phyloP scores from a whole-genome alignment of 805 yeast species.

The Lachancea dasiensis region DNA sequence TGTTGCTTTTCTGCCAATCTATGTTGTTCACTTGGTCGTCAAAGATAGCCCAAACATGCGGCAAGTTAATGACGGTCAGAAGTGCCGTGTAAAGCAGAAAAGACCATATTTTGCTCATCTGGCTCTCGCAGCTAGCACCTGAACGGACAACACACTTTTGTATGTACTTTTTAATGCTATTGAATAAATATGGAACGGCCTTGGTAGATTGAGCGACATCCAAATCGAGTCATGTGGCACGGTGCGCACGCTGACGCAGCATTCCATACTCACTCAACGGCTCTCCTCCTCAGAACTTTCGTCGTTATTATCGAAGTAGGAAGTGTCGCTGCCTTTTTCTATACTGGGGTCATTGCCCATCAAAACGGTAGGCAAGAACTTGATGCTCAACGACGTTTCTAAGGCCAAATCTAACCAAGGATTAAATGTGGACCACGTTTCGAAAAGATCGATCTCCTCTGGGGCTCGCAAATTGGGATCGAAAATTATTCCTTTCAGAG shows the following conservation, averaged over 20 bases:
- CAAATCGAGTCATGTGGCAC: too few species aligned
- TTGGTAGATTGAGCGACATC: too few species aligned
- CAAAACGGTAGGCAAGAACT: conserved; percentile 30
- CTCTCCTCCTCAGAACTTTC: too few species aligned
- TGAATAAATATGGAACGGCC: too few species aligned
- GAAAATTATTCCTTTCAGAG: conserved; percentile 19
- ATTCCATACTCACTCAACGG: too few species aligned
- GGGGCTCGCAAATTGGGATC: conserved; percentile 16
- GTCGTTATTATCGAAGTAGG: too few species aligned
- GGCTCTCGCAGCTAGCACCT: too few species aligned
- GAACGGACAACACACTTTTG: too few species aligned
- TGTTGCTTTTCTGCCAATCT: conserved; percentile 49
- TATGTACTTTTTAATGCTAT: too few species aligned
- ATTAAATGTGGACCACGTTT: conserved; percentile 30
- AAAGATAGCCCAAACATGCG: conserved; percentile 29
- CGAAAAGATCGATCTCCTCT: conserved; percentile 25
- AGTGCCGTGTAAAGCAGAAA: not conserved
- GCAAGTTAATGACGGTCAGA: not conserved
- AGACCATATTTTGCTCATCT: not conserved
- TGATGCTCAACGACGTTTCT: conserved; percentile 32
- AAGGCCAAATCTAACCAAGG: conserved; percentile 34
- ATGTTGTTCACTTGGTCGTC: conserved; percentile 48
- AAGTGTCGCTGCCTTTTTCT: not conserved
- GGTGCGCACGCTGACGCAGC: too few species aligned
- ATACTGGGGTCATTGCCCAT: conserved; percentile 8